Conservation (phyloP, 2,329 filamentous ascomycete genomes). For the Alternaria alternata region DNA sequence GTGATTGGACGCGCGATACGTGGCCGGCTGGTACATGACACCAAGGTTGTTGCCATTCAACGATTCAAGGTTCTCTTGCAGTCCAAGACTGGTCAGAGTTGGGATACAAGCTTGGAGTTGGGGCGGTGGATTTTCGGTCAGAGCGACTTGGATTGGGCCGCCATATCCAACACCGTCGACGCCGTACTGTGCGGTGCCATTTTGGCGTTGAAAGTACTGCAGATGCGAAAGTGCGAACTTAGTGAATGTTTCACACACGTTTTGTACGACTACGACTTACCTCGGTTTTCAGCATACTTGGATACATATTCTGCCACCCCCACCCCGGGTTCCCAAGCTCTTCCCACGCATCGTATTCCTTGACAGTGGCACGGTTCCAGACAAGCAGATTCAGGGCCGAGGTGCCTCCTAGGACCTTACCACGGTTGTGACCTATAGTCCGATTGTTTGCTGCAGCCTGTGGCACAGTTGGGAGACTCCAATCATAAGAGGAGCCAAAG, state of each 20-base stretch:
- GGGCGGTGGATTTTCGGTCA: constrained; percentile 55
- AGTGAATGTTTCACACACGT: neutral
- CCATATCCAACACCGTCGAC: constrained; percentile 32
- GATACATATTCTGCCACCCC: constrained; percentile 59
- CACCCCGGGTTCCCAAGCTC: constrained; percentile 63
- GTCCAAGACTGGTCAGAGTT: constrained; percentile 56
- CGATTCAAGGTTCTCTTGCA: constrained; percentile 52
- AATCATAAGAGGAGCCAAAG: constrained; percentile 30
- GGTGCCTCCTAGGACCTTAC: constrained; percentile 45
- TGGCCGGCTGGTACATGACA: constrained; percentile 58
- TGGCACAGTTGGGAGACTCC: constrained; percentile 55
- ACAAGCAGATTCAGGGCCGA: constrained; percentile 47
- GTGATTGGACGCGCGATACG: constrained; percentile 57
- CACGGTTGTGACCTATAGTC: constrained; percentile 24
- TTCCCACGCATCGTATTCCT: constrained; percentile 62
- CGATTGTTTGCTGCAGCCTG: constrained; percentile 51
- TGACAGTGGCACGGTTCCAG: constrained; percentile 43
- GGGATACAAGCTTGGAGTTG: constrained; percentile 57
- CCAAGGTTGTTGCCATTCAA: constrained; percentile 61
- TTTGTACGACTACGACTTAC: neutral
- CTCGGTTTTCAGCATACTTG: constrained; percentile 38
- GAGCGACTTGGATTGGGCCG: constrained; percentile 42
- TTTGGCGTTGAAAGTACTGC: constrained; percentile 36
- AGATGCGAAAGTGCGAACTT: neutral
- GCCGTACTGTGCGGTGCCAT: constrained; percentile 31